Evolutionary conservation across 2,329 filamentous ascomycete species (phyloP).

Genomic region (Basipetospora chlamydospora): DNA sequence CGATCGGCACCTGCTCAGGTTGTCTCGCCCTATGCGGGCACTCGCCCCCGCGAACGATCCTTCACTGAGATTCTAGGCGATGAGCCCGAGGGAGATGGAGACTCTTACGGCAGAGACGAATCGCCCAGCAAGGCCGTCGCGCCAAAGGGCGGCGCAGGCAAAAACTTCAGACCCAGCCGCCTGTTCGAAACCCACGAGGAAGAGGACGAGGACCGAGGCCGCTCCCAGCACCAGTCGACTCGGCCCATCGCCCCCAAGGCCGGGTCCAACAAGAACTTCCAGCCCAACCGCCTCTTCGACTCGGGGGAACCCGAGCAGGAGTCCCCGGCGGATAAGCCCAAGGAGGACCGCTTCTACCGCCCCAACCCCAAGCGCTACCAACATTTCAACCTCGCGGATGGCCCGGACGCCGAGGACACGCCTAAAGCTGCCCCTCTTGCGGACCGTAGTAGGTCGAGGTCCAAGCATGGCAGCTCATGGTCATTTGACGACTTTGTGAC

Average conservation of each 20-base stretch:
- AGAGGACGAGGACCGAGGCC: slow-evolving; percentile 34
- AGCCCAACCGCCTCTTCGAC: slow-evolving; percentile 49
- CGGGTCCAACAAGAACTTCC: slow-evolving; percentile 46
- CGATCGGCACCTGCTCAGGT: slow-evolving; percentile 29
- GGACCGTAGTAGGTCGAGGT: slow-evolving; percentile 27
- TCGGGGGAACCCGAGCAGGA: slow-evolving; percentile 19
- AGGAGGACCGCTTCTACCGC: slow-evolving; percentile 34
- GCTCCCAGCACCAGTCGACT: slow-evolving; percentile 33
- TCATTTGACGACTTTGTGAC: slow-evolving; percentile 79
- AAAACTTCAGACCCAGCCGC: slow-evolving; percentile 40
- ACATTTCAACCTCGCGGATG: slow-evolving; percentile 47
- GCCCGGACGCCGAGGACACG: slow-evolving; percentile 35
- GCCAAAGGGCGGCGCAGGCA: slow-evolving; percentile 35
- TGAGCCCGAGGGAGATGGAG: slow-evolving; percentile 23
- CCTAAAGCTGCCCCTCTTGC: slow-evolving; percentile 25
- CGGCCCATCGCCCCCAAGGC: slow-evolving; percentile 33
- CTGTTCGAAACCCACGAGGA: slow-evolving; percentile 37
- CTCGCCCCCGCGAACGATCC: slow-evolving; percentile 50
- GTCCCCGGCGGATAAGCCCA: slow-evolving; percentile 13
- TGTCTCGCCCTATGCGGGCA: slow-evolving; percentile 47
- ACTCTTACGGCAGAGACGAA: slow-evolving; percentile 31
- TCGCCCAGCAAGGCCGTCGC: slow-evolving; percentile 24
- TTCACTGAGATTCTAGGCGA: slow-evolving; percentile 57
- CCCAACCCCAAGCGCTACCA: slow-evolving; percentile 67
- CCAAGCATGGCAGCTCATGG: slow-evolving; percentile 65